Evolutionary conservation across 805 yeast species (phyloP).

Genomic region (Candida ulmi): DNA sequence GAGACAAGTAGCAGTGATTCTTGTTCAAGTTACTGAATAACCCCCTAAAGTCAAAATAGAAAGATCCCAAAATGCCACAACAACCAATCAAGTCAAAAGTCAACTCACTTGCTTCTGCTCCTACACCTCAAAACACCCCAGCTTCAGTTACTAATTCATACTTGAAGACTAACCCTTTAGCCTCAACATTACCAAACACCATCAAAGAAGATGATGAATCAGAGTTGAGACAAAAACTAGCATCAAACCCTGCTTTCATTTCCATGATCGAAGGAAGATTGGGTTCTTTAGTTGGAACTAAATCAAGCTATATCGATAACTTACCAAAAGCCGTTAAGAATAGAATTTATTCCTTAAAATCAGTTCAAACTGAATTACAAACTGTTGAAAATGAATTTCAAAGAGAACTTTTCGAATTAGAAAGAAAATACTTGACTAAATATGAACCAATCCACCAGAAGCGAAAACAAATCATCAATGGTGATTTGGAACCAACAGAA

Average conservation of each 20-base stretch:
- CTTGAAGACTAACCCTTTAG: conserved; percentile 48
- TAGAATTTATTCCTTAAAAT: conserved; percentile 77
- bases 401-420: conserved; percentile 79
- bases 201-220: conserved; percentile 64
- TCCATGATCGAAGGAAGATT: conserved; percentile 88
- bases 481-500: conserved; percentile 68
- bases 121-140: conserved; percentile 98
- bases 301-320: conserved; percentile 77
- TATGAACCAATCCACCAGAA: conserved; percentile 73
- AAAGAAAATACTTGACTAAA: conserved; percentile 66
- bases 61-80: conserved; percentile 54
- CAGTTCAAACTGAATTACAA: conserved; percentile 74
- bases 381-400: conserved; percentile 88
- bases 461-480: conserved; percentile 68
- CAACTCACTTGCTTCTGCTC: conserved; percentile 83
- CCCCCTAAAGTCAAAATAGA: no score
- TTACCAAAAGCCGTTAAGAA: conserved; percentile 70
- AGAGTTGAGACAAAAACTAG: conserved; percentile 39
- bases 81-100: conserved; percentile 78
- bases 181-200: conserved; percentile 53
- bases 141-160: conserved; percentile 77
- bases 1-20: no score
- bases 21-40: no score
- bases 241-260: conserved; percentile 75
- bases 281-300: conserved; percentile 76